Evolutionary conservation across 495 filamentous ascomycete genomes (phyloP).

Genomic region (Trichoderma virens): DNA sequence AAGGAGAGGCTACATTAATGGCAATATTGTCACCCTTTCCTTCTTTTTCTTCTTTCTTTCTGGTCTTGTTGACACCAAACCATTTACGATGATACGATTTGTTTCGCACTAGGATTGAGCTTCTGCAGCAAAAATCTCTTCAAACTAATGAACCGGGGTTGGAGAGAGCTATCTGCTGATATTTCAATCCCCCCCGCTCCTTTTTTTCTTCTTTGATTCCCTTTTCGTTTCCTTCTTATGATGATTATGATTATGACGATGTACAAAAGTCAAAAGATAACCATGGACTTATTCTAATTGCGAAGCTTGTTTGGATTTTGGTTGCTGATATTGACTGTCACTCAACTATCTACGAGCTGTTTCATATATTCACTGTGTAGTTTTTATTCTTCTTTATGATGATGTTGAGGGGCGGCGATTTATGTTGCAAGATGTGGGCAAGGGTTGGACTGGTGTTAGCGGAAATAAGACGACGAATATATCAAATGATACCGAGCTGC

Average conservation of each 20-base stretch:
- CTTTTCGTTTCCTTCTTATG: not conserved
- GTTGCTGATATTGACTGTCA: not conserved
- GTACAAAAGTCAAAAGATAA: not conserved
- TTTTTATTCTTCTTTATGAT: not conserved
- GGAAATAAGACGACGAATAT: no score
- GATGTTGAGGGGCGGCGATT: not conserved
- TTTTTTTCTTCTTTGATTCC: not conserved
- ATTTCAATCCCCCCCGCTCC: not conserved
- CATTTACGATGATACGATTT: not conserved
- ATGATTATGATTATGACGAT: not conserved
- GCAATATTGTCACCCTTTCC: not conserved
- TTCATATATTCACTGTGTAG: not conserved
- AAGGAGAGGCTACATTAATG: constrained; percentile 54
- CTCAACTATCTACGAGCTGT: not conserved
- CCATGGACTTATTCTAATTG: not conserved
- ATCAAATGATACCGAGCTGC: no score
- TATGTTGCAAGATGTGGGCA: not conserved
- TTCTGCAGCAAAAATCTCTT: not conserved
- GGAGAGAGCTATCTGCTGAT: not conserved
- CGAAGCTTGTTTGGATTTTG: not conserved
- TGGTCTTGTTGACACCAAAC: not conserved
- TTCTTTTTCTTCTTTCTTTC: not conserved
- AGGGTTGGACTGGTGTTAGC: no score
- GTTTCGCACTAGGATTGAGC: not conserved
- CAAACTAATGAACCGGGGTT: not conserved